Base-by-base conservation (phyloP, 441 rosid species). In the Populus hybrid region DNA sequence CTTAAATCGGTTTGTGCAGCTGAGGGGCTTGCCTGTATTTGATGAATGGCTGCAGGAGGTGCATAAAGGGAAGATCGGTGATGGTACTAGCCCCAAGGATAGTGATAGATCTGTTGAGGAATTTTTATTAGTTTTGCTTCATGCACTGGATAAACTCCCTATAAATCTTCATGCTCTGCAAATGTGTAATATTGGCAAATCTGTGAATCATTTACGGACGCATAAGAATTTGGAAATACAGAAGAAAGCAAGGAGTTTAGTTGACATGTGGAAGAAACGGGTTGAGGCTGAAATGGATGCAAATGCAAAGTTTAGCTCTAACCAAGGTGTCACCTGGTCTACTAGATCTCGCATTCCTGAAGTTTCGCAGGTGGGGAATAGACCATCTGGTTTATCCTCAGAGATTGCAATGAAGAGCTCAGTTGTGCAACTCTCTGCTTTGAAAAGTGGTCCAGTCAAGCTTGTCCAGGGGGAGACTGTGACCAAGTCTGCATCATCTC, bases 11-110 rank as follows among this genome's bases (percentile, higher is more conserved):
- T 96, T 96, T 85, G 97, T 96, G 76, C 97, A 91, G 86, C 95
- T 89, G 5, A 92, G 80, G 88, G 99, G 99, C 50, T 86, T 94
- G 78, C 90, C 92, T 77, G 92, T 93, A 10, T 88, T 94, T 84
- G 99, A 96, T 86, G 98, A 91, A 71, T 96, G 99, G 99, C 91
- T 96, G 16, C 99, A 96, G 81, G 98, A 96, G 81, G 89, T 93
- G 76, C 98, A 94, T 65, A 94, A 89, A 82, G 99, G 98, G 80
- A 96, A 94, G 85, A 77, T 84, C 72, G 96, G 97, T 54, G 94
- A 91, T 86, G 89, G 81, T 78, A 76, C 81, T 78, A 73, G 92
- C 79, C 86, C 84, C 71, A 94, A 85, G 86, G 99, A 94, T 50
- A 79, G 68, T 79, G 98, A 92, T 70, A 93, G 89, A 78, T 83